Percentiles rank a stretch among this genome's conserved stretches.
Conservation (phyloP, 306 rosid species). For the Hippophae rhamnoides region DNA sequence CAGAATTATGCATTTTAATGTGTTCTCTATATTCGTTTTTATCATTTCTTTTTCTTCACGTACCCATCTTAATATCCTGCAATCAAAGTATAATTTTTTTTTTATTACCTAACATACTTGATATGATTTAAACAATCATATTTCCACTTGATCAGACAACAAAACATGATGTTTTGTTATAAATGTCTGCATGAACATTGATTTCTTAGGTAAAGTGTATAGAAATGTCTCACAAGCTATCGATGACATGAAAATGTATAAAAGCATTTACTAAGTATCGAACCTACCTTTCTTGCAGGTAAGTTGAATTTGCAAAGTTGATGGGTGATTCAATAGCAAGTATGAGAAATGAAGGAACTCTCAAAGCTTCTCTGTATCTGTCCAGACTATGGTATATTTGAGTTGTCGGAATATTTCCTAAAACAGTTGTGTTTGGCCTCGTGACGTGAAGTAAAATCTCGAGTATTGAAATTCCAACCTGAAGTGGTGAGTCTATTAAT, state of each 20-base stretch:
- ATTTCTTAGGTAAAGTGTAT: background rate
- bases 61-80: slow-evolving; percentile 13
- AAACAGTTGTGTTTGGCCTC: slow-evolving; percentile 11
- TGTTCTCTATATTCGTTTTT: background rate
- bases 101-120: no score
- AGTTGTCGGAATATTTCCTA: slow-evolving; percentile 7
- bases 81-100: background rate
- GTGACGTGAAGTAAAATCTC: slow-evolving; percentile 5
- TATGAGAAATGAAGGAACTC: slow-evolving; percentile 10
- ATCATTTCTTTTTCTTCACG: slow-evolving; percentile 9
- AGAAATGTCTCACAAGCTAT: no score
- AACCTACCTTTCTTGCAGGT: slow-evolving; percentile 11
- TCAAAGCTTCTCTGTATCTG: background rate
- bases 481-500: background rate
- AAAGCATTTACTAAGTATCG: background rate
- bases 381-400: slow-evolving; percentile 9
- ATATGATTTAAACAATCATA: no score
- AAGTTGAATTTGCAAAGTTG: slow-evolving; percentile 13
- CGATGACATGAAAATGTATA: background rate
- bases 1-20: slow-evolving; percentile 4
- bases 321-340: slow-evolving; percentile 8
- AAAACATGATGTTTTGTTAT: background rate
- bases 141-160: background rate
- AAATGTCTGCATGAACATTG: background rate
- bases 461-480: slow-evolving; percentile 10